Base-by-base conservation (phyloP, 768 basidiomycete species). In the Cystoderma amianthinum region DNA sequence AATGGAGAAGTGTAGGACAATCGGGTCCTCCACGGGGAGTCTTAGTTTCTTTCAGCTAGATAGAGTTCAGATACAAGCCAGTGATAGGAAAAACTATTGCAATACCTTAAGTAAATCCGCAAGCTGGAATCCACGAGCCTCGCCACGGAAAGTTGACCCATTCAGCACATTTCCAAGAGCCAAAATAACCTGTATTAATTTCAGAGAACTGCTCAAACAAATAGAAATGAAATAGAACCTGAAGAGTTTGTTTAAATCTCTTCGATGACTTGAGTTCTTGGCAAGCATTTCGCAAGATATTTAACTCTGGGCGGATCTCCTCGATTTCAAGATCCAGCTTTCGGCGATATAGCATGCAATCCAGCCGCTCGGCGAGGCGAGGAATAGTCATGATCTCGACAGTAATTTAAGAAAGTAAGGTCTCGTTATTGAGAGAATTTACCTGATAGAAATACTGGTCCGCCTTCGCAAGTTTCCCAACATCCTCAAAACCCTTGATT, bases 1-100 rank as follows among this genome's bases (percentile, higher is more conserved):
- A 95, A 57, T 95, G 93, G 10, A 96, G 68, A n/a, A 97, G 65
- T 0, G 91, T 95, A 0, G 92, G 90, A 48, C 89, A 94, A 5
- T 78, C 78, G 0, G 76, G 37, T 0, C 76, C 74, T 0, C 74
- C 76, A 43, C 76, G 82, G 0, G 74, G 78, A 1, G 88, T 86
- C 61, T 78, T 88, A 5, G 83, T 92, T 49, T 93, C 90, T 54
- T 79, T 83, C 63, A 92, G 61, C 92, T 95, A 22, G 16, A 36
- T 24, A 25, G 16, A 23, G 9, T 17, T 38, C 1, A 43, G 18
- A 46, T 36, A 24, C 16, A 32, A 25, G 9, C 16, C 10, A 20
- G 7, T 17, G 24, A 11, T 13, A 20, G 13, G n/a, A 32, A 7
- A 15, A 16, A 12, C 15, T 3, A 36, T 35, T 23, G 5, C 42